Conservation (phyloP, 345 rosid species). For the Acer campestre region DNA sequence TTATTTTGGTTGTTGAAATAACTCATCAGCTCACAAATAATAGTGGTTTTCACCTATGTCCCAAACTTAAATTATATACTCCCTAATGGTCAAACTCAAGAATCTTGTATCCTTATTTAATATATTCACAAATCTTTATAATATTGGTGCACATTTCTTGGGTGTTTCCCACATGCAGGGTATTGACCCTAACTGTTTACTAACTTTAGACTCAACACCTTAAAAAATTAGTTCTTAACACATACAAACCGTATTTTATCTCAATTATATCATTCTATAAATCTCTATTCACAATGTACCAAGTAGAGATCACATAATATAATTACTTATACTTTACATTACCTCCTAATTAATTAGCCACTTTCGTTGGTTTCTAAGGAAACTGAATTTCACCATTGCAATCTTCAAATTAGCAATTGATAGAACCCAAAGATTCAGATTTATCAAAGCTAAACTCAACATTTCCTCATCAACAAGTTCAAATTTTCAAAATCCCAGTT, state of each 20-base stretch:
- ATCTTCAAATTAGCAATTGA: background rate
- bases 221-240: background rate
- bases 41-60: background rate
- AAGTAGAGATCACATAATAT: background rate
- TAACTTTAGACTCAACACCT: background rate
- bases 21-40: background rate
- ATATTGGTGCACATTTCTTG: background rate
- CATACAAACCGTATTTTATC: too few species aligned
- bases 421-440: background rate
- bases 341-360: background rate
- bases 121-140: background rate
- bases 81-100: background rate
- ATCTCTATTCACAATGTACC: background rate
- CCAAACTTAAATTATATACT: background rate
- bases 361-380: background rate
- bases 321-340: background rate
- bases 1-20: background rate
- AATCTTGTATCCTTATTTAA: background rate
- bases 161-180: background rate
- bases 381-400: background rate
- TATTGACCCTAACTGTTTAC: background rate
- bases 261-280: background rate
- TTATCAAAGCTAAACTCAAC: background rate
- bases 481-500: background rate
- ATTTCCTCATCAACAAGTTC: background rate